Conservation (phyloP, 2,329 filamentous ascomycete genomes). For the Escovopsis sp. region DNA sequence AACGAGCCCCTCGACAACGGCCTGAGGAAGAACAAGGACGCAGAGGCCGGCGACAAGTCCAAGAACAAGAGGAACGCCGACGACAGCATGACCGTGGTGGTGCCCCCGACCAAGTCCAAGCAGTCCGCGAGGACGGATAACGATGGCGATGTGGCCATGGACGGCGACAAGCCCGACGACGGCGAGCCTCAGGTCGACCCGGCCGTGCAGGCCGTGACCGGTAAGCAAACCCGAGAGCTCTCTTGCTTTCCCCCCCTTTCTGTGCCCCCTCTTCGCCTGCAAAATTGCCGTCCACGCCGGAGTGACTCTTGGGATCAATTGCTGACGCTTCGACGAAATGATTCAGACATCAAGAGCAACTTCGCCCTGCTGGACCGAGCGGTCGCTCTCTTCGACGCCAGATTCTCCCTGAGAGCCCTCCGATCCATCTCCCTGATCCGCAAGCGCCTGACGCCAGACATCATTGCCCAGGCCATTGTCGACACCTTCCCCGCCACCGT, state of each 20-base stretch:
- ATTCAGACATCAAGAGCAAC: conserved; percentile 82
- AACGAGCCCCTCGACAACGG: conserved; percentile 57
- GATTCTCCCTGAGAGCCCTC: conserved; percentile 87
- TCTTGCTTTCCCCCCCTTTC: no score
- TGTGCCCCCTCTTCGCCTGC: neutral
- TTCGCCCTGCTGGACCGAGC: conserved; percentile 85
- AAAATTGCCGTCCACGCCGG: no score
- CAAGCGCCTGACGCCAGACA: conserved; percentile 73
- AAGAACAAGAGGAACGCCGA: conserved; percentile 60
- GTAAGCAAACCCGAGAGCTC: conserved; percentile 24
- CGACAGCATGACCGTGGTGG: conserved; percentile 70
- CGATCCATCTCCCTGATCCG: conserved; percentile 92
- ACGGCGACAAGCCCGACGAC: conserved; percentile 38
- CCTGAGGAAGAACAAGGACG: conserved; percentile 50
- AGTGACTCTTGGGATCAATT: no score
- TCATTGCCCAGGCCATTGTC: conserved; percentile 66
- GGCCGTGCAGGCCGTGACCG: conserved; percentile 42
- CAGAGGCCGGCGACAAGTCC: conserved; percentile 55
- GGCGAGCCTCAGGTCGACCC: conserved; percentile 45
- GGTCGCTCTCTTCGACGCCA: conserved; percentile 81
- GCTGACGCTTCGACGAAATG: neutral
- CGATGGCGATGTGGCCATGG: conserved; percentile 61
- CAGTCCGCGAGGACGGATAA: conserved; percentile 44
- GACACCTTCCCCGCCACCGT: conserved; percentile 57
- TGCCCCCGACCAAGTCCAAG: conserved; percentile 56